A percentile compares a stretch with the other conserved stretches of the same genome.
Evolutionary conservation across 139 green algal genomes (phyloP).

Genomic region (Pseudopediastrum boryanum): DNA sequence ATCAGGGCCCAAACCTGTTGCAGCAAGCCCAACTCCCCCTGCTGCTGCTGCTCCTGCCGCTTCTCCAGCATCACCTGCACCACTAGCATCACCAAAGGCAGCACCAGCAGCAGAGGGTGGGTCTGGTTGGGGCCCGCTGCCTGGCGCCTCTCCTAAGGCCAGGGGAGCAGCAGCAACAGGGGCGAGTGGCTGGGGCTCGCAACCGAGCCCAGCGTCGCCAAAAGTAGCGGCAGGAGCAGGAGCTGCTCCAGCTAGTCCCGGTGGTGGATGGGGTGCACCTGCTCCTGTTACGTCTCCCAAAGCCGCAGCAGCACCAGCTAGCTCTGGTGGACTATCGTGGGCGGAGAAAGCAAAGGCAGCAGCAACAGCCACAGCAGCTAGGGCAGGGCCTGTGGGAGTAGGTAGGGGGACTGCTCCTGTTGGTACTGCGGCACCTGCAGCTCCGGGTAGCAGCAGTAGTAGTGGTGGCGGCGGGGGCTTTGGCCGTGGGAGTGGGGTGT

Average conservation of each 20-base stretch:
- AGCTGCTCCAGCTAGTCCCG: neutral
- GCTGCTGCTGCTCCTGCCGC: neutral
- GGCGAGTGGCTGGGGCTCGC: no score
- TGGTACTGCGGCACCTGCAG: neutral
- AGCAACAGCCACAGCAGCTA: neutral
- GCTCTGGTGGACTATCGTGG: no score
- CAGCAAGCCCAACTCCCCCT: conserved; percentile 2
- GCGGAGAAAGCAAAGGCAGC: no score
- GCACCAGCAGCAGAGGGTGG: conserved; percentile 19
- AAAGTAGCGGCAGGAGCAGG: neutral
- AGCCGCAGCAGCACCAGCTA: neutral
- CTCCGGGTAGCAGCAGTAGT: neutral
- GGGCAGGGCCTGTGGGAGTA: neutral
- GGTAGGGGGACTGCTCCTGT: no score
- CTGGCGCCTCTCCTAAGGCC: no score
- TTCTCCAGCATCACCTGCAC: neutral
- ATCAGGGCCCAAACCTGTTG: neutral
- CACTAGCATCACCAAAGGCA: neutral
- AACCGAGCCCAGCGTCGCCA: neutral
- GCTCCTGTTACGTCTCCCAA: neutral
- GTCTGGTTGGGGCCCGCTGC: no score
- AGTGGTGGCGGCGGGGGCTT: neutral
- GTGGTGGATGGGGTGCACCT: neutral
- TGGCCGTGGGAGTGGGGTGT: neutral
- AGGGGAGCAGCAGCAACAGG: no score